Evolutionary conservation across 768 basidiomycete species (phyloP).

Genomic region (Leucosporidium scottii): DNA sequence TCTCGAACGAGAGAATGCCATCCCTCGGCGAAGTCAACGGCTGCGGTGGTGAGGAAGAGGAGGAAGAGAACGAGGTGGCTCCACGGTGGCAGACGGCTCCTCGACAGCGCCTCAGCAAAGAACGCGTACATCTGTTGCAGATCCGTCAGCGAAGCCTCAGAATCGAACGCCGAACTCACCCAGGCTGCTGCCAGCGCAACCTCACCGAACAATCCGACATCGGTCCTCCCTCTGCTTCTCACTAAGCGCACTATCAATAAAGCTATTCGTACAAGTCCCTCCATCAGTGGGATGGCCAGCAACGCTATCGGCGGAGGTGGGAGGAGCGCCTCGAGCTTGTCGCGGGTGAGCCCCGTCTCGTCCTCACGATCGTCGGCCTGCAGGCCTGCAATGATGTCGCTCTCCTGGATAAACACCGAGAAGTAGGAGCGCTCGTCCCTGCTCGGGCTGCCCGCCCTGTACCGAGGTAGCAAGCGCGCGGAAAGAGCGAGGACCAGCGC

Average conservation of each 20-base stretch:
- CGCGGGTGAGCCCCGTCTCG: not conserved
- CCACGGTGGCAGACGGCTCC: not conserved
- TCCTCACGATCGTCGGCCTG: not conserved
- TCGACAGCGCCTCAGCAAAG: not conserved
- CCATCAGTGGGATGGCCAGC: conserved; percentile 7
- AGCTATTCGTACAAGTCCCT: conserved; percentile 3
- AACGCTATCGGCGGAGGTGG: conserved; percentile 7
- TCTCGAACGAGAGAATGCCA: not conserved
- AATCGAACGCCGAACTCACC: conserved; percentile 1
- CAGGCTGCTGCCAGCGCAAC: not conserved
- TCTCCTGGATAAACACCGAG: conserved; percentile 9
- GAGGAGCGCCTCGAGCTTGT: not conserved
- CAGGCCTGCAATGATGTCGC: not conserved
- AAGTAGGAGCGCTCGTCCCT: not conserved
- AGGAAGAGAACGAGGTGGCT: conserved; percentile 14
- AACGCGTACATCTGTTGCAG: conserved; percentile 3
- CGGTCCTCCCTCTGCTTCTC: accelerated
- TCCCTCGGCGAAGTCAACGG: not conserved
- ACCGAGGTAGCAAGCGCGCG: not conserved
- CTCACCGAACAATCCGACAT: accelerated
- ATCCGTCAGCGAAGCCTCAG: too few relatives aligned
- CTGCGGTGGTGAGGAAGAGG: conserved; percentile 2
- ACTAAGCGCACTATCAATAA: not conserved
- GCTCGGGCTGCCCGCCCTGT: not conserved
- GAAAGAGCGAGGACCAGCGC: not conserved